Evolutionary conservation across 2,329 filamentous ascomycete genomes (phyloP).

Genomic region (Alternaria burnsii): DNA sequence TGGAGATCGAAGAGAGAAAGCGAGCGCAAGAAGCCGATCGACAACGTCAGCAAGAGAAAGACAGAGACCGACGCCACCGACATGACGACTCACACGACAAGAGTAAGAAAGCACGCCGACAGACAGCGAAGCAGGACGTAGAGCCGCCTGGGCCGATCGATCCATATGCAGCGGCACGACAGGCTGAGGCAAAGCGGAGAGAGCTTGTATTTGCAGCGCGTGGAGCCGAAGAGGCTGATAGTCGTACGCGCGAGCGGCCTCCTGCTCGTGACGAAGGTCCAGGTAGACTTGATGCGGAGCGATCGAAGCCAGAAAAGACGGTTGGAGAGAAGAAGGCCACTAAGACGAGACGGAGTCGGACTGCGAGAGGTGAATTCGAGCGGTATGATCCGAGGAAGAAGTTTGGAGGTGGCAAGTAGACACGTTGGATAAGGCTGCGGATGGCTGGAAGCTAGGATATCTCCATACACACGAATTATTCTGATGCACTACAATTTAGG

Average conservation of each 20-base stretch:
- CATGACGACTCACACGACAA: not conserved
- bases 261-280: not conserved
- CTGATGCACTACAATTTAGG: too few relatives aligned
- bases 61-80: not conserved
- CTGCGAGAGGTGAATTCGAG: not conserved
- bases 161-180: not conserved
- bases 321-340: not conserved
- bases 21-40: not conserved
- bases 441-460: too few relatives aligned
- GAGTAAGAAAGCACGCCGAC: not conserved
- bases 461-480: too few relatives aligned
- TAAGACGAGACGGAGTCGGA: not conserved
- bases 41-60: not conserved
- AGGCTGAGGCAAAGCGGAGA: not conserved
- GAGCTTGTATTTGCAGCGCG: not conserved
- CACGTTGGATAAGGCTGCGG: fast-evolving
- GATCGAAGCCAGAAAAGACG: not conserved
- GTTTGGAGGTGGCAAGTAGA: not conserved
- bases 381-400: slow-evolving; percentile 3
- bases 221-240: fast-evolving
- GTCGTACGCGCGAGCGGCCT: not conserved
- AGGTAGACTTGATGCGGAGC: not conserved
- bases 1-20: not conserved
- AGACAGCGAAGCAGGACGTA: not conserved
- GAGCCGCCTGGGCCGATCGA: not conserved